Evolutionary conservation across 805 yeast genomes (phyloP), one percentile per base, ranked within the genome.

Genomic region (Jamesozyma lodderae): DNA sequence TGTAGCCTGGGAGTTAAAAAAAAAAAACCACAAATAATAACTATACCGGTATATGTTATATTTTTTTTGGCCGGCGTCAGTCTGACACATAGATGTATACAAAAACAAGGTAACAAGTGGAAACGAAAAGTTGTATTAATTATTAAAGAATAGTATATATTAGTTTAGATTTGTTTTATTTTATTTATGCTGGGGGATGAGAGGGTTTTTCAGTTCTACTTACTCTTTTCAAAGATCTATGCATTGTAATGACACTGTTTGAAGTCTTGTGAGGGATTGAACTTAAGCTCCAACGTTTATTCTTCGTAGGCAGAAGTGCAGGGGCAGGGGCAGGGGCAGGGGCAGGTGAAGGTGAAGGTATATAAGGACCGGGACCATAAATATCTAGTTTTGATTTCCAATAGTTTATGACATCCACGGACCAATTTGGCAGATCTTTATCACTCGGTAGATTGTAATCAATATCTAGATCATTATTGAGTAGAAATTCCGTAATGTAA

Each of bases 381-480:
- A 47, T 50, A 3, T 67, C 63, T 18, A 66, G 55, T 43, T 67
- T 69, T 5, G 54, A 42, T 24, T 63, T 63, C 84, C 85, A 79
- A 51, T 74, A 81, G 4, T 51, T 50, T 14, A 52, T 47, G n/a
- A 82, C 85, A 4, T 60, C 66, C 1, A 60, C 59, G 6, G 70
- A 57, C 29, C 74, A 56, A 0, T 66, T 66, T 9, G 70, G 45
- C 6, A 37, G 33, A 11, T 11, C 16, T 17, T 2, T n/a, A 17
- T 44, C 45, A 13, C 26, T 33, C n/a, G 55, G 55, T 11, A 50
- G 18, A 9, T 38, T 52, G 3, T 73, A 73, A 6, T 74, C 75
- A 7, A 71, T 61, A 9, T 65, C 61, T 23, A 73, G 64, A 7
- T 82, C 83, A 53, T 78, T 79, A 33, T 76, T 59, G 1, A 75